Percentiles rank a stretch among this genome's conserved stretches.
These are phyloP conservation scores for Mucor racemosus DNA, from an alignment of 371 early-diverging fungal species.

Conservation along the genomic window DNA sequence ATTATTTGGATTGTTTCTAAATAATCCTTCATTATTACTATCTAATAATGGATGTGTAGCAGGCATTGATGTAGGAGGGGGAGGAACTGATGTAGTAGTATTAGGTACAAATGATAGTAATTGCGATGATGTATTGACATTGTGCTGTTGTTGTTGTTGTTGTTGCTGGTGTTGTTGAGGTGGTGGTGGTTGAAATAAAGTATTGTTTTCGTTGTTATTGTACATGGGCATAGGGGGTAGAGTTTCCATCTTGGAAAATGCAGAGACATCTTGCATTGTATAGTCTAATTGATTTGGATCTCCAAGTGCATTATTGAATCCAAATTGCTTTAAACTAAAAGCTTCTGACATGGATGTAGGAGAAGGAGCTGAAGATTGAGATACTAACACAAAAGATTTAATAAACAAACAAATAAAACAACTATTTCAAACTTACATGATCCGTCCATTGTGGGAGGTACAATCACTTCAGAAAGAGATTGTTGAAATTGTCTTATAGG, in stretches of 20 bases:
- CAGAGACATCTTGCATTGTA: slow-evolving; percentile 23
- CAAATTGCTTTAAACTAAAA: slow-evolving; percentile 52
- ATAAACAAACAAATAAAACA: background rate
- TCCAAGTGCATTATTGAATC: slow-evolving; percentile 36
- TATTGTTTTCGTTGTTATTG: background rate
- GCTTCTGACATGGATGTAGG: slow-evolving; percentile 44
- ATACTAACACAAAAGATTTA: slow-evolving; percentile 5
- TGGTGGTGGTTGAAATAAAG: too few relatives aligned
- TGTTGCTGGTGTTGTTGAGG: background rate
- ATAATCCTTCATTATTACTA: slow-evolving; percentile 30
- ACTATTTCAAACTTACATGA: slow-evolving; percentile 10
- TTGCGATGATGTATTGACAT: slow-evolving; percentile 2
- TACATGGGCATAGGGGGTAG: slow-evolving; percentile 26
- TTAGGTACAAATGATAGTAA: slow-evolving; percentile 9
- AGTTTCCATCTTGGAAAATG: slow-evolving; percentile 24
- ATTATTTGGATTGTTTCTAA: slow-evolving; percentile 50
- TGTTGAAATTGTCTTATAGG: slow-evolving; percentile 12
- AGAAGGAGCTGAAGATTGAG: slow-evolving; percentile 27
- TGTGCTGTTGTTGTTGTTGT: background rate
- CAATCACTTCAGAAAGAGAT: slow-evolving; percentile 29
- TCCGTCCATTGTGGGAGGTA: slow-evolving; percentile 28
- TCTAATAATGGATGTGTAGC: slow-evolving; percentile 14
- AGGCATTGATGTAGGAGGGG: slow-evolving; percentile 10
- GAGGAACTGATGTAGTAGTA: slow-evolving; percentile 1
- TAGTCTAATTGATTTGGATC: slow-evolving; percentile 28